A percentile compares a stretch with the other conserved stretches of the same genome.
These are phyloP conservation scores for Podaxis rugospora DNA, from an alignment of 768 basidiomycete genomes.

Conservation along the genomic window DNA sequence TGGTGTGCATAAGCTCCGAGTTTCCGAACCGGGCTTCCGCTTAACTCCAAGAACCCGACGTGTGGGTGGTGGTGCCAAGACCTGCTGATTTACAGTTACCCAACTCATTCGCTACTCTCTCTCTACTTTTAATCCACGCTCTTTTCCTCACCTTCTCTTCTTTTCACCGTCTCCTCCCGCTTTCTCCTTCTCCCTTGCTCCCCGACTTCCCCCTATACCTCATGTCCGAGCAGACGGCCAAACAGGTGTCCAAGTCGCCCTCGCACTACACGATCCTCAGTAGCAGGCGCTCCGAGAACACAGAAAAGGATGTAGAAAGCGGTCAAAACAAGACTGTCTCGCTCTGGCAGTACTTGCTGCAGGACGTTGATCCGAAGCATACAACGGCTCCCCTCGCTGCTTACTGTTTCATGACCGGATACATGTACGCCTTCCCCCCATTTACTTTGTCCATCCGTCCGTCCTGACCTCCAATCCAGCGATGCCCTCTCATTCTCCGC, in stretches of 20 bases:
- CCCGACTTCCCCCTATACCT: background rate
- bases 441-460: background rate
- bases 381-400: constrained; percentile 51
- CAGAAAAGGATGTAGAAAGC: constrained; percentile 1
- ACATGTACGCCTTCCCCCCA: constrained; percentile 43
- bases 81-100: background rate
- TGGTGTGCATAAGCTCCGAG: background rate
- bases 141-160: background rate
- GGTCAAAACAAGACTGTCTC: constrained; percentile 15
- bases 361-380: constrained; percentile 48
- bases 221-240: background rate
- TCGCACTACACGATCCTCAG: background rate
- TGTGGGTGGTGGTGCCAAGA: background rate
- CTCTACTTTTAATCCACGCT: background rate
- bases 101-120: background rate
- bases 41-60: background rate
- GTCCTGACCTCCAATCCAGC: constrained; percentile 27
- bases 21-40: constrained; percentile 10
- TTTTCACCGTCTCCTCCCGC: background rate
- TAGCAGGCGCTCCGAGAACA: background rate
- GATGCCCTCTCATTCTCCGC: constrained; percentile 75
- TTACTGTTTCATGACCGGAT: constrained; percentile 76
- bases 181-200: background rate
- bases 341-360: constrained; percentile 33
- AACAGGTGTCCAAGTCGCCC: background rate